Evolutionary conservation across 306 rosid species (phyloP), one percentile per base, ranked within the genome.

Genomic region (Prunus kanzakura): DNA sequence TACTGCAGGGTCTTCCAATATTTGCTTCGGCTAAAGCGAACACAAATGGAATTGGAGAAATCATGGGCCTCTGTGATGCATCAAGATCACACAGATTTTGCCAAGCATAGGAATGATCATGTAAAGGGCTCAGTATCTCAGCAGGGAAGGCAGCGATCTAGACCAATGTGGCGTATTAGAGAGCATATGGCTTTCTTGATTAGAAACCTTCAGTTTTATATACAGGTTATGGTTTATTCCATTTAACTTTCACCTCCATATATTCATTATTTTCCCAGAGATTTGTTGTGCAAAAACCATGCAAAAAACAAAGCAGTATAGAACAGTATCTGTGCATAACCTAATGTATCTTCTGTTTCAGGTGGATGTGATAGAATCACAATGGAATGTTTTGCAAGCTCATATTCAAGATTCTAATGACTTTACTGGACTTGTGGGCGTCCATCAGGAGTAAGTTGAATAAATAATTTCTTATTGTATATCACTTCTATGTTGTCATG

Each of bases 311-410:
- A 63, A 63, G 67, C 41, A 63, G 45, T 30, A 30, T 8, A 30
- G 11, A 63, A 63, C 35, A 63, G 1, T 29, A 63, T 13, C 14
- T 2, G 16, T 38, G 19, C 41, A 38, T 3, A 4, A 54, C 70
- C 49, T 52, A 9, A 66, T 8, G 13, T 19, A 50, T 25, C 32
- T 47, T 80, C 55, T 71, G 62, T 56, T 43, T 73, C 84, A 94
- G 98, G 98, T 91, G 85, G 99, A 95, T 78, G 97, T 95, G 55
- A 91, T 92, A 83, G 99, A 95, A 90, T 91, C 97, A 64, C 98
- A 92, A 27, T 92, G 99, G 98, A 92, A 92, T 69, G 89, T 91
- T 81, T 87, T 95, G 86, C 98, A 95, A 83, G 87, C 88, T 75
- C 97, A 82, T 77, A 92, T 95, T 84, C 97, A 92, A 86, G 91